Conservation (phyloP, 495 filamentous ascomycete species). For the Cercophora sp. region DNA sequence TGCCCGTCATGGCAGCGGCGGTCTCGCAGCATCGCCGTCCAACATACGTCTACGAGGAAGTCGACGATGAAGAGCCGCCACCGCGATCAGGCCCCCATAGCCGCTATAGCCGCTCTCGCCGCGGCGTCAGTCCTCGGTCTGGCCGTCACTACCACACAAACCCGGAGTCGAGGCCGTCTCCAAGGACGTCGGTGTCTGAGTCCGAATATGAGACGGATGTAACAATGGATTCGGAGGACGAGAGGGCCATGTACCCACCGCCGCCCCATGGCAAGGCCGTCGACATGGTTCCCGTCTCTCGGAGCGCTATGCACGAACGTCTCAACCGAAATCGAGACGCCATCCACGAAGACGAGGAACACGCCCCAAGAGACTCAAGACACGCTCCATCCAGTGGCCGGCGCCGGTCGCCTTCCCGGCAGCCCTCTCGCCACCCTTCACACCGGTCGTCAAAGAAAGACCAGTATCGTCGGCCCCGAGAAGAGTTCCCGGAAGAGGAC, state of each 20-base stretch:
- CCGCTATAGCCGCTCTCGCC: slow-evolving; percentile 31
- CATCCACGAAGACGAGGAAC: slow-evolving; percentile 20
- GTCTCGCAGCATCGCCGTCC: slow-evolving; percentile 25
- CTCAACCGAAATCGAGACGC: slow-evolving; percentile 21
- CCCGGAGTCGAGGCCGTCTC: slow-evolving; percentile 36
- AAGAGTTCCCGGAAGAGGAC: slow-evolving; percentile 6
- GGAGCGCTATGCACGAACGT: slow-evolving; percentile 23
- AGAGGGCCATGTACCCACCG: slow-evolving; percentile 19
- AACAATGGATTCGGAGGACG: slow-evolving; percentile 34
- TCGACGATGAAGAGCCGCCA: slow-evolving; percentile 24
- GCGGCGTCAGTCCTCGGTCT: slow-evolving; percentile 37
- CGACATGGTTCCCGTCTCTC: slow-evolving; percentile 13
- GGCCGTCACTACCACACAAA: slow-evolving; percentile 37
- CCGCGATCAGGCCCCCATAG: slow-evolving; percentile 21
- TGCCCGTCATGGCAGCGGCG: slow-evolving; percentile 18
- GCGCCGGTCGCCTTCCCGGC: slow-evolving; percentile 18
- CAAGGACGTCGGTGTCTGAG: slow-evolving; percentile 36
- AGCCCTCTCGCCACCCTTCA: slow-evolving; percentile 10
- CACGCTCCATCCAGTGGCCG: slow-evolving; percentile 19
- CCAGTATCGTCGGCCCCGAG: slow-evolving; percentile 27
- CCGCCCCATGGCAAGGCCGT: slow-evolving; percentile 15
- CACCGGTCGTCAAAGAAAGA: slow-evolving; percentile 10
- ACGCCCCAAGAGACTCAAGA: slow-evolving; percentile 13
- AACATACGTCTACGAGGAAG: slow-evolving; percentile 24
- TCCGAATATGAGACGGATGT: slow-evolving; percentile 38